phyloP scores from a whole-genome alignment of 768 basidiomycete genomes.

The Lactarius quietus region DNA sequence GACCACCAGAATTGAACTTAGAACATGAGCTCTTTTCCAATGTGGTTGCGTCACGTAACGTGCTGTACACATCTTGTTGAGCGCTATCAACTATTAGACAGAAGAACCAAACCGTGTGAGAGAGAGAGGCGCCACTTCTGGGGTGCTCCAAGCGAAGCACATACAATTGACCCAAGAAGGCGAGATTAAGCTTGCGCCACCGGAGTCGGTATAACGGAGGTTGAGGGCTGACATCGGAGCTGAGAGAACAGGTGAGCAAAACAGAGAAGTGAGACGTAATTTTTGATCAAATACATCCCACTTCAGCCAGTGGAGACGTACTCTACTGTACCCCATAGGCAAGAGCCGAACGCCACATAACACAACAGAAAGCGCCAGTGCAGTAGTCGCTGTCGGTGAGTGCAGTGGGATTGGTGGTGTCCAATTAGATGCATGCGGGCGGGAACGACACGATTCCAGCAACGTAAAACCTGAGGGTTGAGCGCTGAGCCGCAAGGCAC shows the following conservation, averaged over 20 bases:
- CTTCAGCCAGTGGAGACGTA: neutral
- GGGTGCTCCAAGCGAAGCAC: conserved; percentile 7
- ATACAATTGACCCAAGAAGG: neutral
- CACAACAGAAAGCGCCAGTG: neutral
- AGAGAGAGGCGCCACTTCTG: conserved; percentile 9
- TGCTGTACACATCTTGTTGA: neutral
- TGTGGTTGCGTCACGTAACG: neutral
- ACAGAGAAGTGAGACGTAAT: neutral
- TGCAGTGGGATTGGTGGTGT: neutral
- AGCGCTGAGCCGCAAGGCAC: neutral
- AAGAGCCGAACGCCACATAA: conserved; percentile 2
- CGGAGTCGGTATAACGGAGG: neutral
- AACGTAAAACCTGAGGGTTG: neutral
- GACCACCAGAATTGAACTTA: neutral
- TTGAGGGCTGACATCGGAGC: neutral
- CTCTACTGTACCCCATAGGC: neutral
- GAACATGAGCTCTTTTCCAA: neutral
- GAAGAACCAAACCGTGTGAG: neutral
- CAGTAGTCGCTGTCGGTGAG: neutral
- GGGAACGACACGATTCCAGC: neutral
- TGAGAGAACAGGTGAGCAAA: neutral
- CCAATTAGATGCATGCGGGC: conserved; percentile 10
- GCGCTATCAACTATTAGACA: neutral
- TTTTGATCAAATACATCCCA: neutral
- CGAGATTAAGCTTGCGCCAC: conserved; percentile 6